Evolutionary conservation across 331 rosid genomes (phyloP), one percentile per base, ranked within the genome.

Genomic region (Malus hybrid): DNA sequence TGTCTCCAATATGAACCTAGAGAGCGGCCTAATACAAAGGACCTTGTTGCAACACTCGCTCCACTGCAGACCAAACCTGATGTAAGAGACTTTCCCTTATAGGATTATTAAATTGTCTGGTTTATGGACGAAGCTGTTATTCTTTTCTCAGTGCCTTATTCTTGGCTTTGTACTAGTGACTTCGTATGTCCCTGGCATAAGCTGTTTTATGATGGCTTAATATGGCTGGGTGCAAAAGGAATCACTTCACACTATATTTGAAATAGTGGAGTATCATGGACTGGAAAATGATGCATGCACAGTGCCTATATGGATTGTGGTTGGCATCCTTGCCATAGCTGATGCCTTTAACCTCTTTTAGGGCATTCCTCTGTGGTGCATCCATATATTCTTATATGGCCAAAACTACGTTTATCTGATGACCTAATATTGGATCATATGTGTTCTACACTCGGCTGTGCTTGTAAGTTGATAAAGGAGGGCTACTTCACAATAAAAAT

Each of bases 1-100:
- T 94, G 99, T 86, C 78, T 94, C 87, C 97, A 92, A 84, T 90
- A 87, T 85, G 97, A 92, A 82, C 99, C 99, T 1, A 84, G 96
- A 80, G 96, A 94, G 82, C 90, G 99, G 70, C 99, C 99, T 80
- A 88, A 87, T 76, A 88, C 93, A 59, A 93, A 89, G 81, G 97
- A 90, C 80, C 92, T 94, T 81, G 97, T 94, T 71, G 82, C 89
- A 28, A 87, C 92, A 66, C 99, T 92, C 71, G 79, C 91, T 79
- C 97, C 94, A 55, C 80, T 94, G 87, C 95, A 90, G 73, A 89
- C 92, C 29, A 94, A 86, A 82, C 87, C 94, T 6, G 96, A 92
- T 77, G 99, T 94, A 89, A 75, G 90, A 32, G 71, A 76, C 69
- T 34, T 68, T 77, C 67, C 77, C 71, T 76, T 54, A 62, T 46